Evolutionary conservation across 148 eudicot genomes (phyloP), one percentile per base, ranked within the genome.

Genomic region (Vaccinium macrocarpon): DNA sequence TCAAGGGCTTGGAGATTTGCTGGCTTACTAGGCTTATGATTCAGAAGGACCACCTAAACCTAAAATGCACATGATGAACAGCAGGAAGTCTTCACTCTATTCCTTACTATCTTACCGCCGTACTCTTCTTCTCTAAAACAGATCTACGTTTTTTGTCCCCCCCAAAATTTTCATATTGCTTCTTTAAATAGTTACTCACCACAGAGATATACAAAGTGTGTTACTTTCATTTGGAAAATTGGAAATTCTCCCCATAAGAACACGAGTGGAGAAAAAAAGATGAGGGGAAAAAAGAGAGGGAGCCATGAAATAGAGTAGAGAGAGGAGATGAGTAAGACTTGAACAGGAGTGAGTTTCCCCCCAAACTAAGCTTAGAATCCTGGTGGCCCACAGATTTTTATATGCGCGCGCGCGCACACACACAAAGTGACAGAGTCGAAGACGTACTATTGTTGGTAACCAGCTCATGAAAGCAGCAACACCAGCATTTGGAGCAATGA

Each of bases 401-500:
- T 0, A 11, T 0, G 14, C 19, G 8, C 4, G 23, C 3, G 8
- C 4, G 23, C 16, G 9, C 13, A n/a, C 27, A 62, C 27, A 8
- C 25, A 61, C 19, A 0, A 15, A n/a, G 18, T 2, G 35, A 52
- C 32, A 55, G 25, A 27, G 27, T 14, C 9, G 9, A 38, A 64
- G 62, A 84, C 94, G 62, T 91, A 96, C 99, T 80, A 94, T 84
- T 81, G 99, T 93, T 38, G 95, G 93, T 79, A 87, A 83, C 99
- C 99, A 96, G 93, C 95, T 96, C 57, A 84, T 89, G 89, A 90
- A 95, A 77, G 96, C 99, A 76, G 98, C 99, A 78, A 95, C 50
- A 81, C 99, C 99, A 82, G 99, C 99, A 90, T 97, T 97, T 81
- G 98, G 93, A 29, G 97, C 97, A 51, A 95, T 82, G 62, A 97